Base-by-base conservation (phyloP, 2,329 filamentous ascomycete species). In the Calonectria hawksworthii region DNA sequence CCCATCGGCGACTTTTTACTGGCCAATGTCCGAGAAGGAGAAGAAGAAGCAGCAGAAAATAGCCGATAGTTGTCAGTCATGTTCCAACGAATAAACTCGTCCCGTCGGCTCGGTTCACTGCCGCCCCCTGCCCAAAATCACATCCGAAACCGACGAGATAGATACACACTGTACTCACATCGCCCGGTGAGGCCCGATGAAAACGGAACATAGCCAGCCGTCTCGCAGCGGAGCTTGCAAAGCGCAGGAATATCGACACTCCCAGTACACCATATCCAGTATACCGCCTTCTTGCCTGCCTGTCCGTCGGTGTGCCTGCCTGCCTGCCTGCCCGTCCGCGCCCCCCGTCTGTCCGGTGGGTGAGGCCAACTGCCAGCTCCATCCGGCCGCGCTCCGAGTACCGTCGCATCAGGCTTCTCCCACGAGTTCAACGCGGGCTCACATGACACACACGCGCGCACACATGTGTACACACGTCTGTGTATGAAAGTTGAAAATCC, bases 391-490 rank as follows among this genome's bases (percentile, higher is more conserved):
- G 54, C 54, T 41, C 56, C 56, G 34, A 28, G 56, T 41, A 38
- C 56, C n/a, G 56, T 61, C 56, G 56, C 34, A 61, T 61, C 23
- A 28, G 34, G 56, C 56, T 23, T 61, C 56, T 34, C 34, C n/a
- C 56, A 61, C 56, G 34, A 61, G 56, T 61, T 61, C 56, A 61
- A 61, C 56, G 34, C 34, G 54, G n/a, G 34, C 34, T 61, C 56
- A 61, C 56, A 61, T 61, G 56, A 41, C 56, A 61, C 56, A 61
- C 56, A 61, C 56, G 26, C 10, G 38, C n/a, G 23, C 34, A 61
- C 11, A 14, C 38, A 44, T 18, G 23, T 34, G 13, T 14, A 3
- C 16, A 14, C 8, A 23, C n/a, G 4, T 10, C 1, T 36, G 13
- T 59, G 13, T 38, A 28, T 38, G 13, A 26, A 34, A n/a, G 34